Evolutionary conservation across 768 basidiomycete genomes (phyloP).

Genomic region (Tylopilus sp.): DNA sequence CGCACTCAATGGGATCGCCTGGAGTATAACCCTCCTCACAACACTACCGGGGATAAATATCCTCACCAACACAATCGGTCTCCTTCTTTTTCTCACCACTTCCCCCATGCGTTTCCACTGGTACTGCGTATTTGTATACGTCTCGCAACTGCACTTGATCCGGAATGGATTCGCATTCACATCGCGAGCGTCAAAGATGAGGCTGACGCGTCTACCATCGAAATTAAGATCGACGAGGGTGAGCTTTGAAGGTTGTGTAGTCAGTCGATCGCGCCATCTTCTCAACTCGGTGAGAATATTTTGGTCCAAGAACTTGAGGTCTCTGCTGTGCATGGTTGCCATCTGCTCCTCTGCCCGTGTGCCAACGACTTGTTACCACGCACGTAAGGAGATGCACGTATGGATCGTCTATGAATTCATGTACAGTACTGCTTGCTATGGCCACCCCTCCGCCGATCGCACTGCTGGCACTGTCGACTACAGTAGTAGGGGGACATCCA

Average conservation of each 20-base stretch:
- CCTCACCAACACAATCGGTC: conserved; percentile 22
- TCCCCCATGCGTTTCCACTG: conserved; percentile 25
- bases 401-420: conserved; percentile 18
- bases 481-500: conserved; percentile 30
- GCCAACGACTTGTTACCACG: neutral
- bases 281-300: conserved; percentile 25
- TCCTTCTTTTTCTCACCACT: conserved; percentile 9
- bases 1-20: conserved; percentile 21
- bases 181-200: conserved; percentile 22
- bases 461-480: conserved; percentile 23
- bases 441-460: conserved; percentile 26
- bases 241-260: conserved; percentile 12
- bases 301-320: conserved; percentile 26
- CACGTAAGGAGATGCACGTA: conserved; percentile 2
- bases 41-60: conserved; percentile 27
- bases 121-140: conserved; percentile 18
- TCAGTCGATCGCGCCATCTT: conserved; percentile 15
- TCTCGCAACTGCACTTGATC: conserved; percentile 24
- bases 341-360: conserved; percentile 20
- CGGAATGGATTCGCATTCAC: conserved; percentile 22
- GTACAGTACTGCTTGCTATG: conserved; percentile 28
- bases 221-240: conserved; percentile 27
- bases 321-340: conserved; percentile 21
- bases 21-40: conserved; percentile 27
- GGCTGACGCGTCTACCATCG: conserved; percentile 4